These are phyloP conservation scores for Metschnikowia anglica DNA, from an alignment of 805 yeast genomes.

Conservation along the genomic window DNA sequence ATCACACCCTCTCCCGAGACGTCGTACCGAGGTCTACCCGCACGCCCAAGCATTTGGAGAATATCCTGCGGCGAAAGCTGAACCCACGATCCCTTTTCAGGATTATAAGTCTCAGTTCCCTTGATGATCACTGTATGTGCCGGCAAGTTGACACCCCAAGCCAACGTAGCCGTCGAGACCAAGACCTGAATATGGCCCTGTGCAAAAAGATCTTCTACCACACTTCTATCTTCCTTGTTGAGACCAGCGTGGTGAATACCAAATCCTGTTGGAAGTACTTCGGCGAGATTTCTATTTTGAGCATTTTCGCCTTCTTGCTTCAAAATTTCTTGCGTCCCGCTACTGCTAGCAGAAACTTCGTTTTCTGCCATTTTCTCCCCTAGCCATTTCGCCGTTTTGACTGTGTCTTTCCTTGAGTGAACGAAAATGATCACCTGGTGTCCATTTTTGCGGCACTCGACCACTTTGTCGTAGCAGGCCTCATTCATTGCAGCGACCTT, in stretches of 20 bases:
- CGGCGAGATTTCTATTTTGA: slow-evolving; percentile 53
- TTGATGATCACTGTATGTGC: slow-evolving; percentile 81
- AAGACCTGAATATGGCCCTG: slow-evolving; percentile 81
- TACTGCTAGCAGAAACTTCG: slow-evolving; percentile 21
- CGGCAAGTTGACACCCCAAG: slow-evolving; percentile 85
- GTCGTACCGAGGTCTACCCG: slow-evolving; percentile 95
- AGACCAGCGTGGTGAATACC: slow-evolving; percentile 95
- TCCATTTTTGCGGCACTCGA: slow-evolving; percentile 57
- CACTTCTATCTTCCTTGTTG: slow-evolving; percentile 65
- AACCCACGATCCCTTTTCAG: slow-evolving; percentile 85
- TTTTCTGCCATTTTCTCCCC: slow-evolving; percentile 59
- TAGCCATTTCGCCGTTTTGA: slow-evolving; percentile 74
- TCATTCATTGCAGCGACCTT: slow-evolving; percentile 82
- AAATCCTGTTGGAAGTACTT: slow-evolving; percentile 66
- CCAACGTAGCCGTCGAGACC: slow-evolving; percentile 78
- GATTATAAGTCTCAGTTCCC: slow-evolving; percentile 92
- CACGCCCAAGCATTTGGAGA: slow-evolving; percentile 96
- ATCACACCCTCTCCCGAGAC: slow-evolving; percentile 91
- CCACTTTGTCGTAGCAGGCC: slow-evolving; percentile 74
- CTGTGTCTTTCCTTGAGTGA: slow-evolving; percentile 91
- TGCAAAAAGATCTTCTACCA: slow-evolving; percentile 83
- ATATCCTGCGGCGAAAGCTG: slow-evolving; percentile 94
- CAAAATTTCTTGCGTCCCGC: slow-evolving; percentile 64
- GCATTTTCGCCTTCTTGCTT: slow-evolving; percentile 59
- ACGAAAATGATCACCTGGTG: slow-evolving; percentile 89